Evolutionary conservation across 176 grass and related monocot species (phyloP).

Genomic region (Themeda triandra): DNA sequence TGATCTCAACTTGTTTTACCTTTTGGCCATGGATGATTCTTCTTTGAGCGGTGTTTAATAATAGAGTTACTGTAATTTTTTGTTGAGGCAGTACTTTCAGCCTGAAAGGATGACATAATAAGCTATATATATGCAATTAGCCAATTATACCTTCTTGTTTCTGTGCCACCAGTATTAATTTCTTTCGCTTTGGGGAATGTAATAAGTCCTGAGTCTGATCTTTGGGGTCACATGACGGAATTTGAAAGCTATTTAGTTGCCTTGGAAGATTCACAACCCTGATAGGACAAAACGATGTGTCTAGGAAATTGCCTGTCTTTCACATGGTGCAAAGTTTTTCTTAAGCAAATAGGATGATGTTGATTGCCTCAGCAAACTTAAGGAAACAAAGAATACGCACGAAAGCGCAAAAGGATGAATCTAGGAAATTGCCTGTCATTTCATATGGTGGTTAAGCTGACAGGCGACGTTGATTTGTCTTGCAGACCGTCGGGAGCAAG

Average conservation of each 20-base stretch:
- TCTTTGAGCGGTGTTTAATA: background rate
- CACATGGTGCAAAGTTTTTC: background rate
- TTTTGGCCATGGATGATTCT: background rate
- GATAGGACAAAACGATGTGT: background rate
- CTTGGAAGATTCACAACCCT: background rate
- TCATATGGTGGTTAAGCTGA: background rate
- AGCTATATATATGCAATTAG: no score
- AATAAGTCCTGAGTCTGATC: background rate
- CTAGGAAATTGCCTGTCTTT: background rate
- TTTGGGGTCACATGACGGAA: background rate
- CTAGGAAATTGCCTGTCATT: background rate
- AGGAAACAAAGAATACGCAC: no score
- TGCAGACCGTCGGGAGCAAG: slow-evolving; percentile 83
- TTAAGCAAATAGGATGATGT: background rate
- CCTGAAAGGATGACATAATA: background rate
- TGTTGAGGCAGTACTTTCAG: background rate
- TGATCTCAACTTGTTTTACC: background rate
- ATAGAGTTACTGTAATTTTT: background rate
- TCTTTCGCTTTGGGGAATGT: background rate
- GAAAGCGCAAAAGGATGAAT: no score
- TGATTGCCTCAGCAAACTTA: slow-evolving; percentile 30
- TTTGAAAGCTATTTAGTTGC: background rate
- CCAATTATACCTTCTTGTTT: background rate
- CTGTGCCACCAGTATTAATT: background rate
- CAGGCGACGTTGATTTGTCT: background rate